Evolutionary conservation across 148 eudicot genomes (phyloP), one percentile per base, ranked within the genome.

Genomic region (Dianthus caryophyllus): DNA sequence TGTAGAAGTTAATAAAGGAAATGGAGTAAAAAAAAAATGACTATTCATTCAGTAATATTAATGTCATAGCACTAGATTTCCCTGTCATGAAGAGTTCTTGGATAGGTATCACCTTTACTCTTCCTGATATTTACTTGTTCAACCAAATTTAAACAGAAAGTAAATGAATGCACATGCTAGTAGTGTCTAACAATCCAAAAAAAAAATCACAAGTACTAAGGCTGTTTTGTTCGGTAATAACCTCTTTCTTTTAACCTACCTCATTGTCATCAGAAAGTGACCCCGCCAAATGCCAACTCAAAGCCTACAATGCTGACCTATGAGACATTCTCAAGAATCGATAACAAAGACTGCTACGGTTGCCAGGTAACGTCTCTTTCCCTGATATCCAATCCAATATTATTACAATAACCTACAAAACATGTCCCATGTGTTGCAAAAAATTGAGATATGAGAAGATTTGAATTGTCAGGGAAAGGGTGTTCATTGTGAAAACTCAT

Each of bases 241-340:
- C 39, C 10, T 16, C 16, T 20, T n/a, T n/a, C n/a, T n/a, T n/a
- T 2, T 53, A 9, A 51, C 20, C 39, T 21, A 26, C 17, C 24
- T 66, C 38, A 10, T 49, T 12, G 22, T 15, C 69, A 66, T 51
- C 60, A 31, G 30, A 51, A 51, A 66, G 69, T 21, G 18, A 27
- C 27, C 38, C 38, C 7, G 38, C 38, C 38, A 33, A 25, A 18
- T 66, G 56, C 69, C 30, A 21, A 33, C 29, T 66, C 59, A 31
- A 66, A 51, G 51, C 46, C 30, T 36, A 10, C 30, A 31, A 8
- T 50, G 7, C 44, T 33, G 52, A 51, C 59, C 9, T 46, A 29
- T 48, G 68, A 65, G 17, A 16, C 27, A 29, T 17, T 17, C 36
- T n/a, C 57, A 18, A 24, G 31, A 20, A 10, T 44, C 31, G 61